phyloP scores from a whole-genome alignment of 2,329 filamentous ascomycete genomes.

The Ophiognomonia clavigignenti-juglandacearum region DNA sequence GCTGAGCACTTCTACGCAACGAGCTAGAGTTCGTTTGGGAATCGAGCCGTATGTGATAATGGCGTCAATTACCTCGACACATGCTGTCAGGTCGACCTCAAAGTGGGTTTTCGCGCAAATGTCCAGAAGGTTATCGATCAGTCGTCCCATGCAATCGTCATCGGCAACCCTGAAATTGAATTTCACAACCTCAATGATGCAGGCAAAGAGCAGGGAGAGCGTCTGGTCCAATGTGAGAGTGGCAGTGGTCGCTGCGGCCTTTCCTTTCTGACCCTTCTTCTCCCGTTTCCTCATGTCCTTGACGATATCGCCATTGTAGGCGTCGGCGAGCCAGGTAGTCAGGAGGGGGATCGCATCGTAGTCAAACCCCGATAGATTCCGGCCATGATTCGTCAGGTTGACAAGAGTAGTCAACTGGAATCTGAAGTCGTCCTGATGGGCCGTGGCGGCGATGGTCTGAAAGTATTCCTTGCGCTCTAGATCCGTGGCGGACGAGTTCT shows the following conservation, averaged over 20 bases:
- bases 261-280: slow-evolving; percentile 34
- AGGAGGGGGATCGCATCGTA: slow-evolving; percentile 61
- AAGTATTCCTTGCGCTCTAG: slow-evolving; percentile 64
- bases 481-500: slow-evolving; percentile 58
- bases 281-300: slow-evolving; percentile 43
- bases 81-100: slow-evolving; percentile 60
- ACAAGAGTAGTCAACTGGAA: slow-evolving; percentile 60
- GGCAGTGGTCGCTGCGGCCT: slow-evolving; percentile 20
- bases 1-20: slow-evolving; percentile 66
- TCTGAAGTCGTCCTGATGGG: slow-evolving; percentile 59
- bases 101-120: slow-evolving; percentile 66
- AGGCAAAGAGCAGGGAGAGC: slow-evolving; percentile 59
- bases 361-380: slow-evolving; percentile 61
- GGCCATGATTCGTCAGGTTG: slow-evolving; percentile 57
- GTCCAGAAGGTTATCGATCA: slow-evolving; percentile 58
- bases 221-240: slow-evolving; percentile 54
- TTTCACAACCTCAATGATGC: slow-evolving; percentile 65
- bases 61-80: slow-evolving; percentile 63
- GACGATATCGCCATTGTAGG: slow-evolving; percentile 50
- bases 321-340: slow-evolving; percentile 53
- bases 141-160: slow-evolving; percentile 53
- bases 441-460: slow-evolving; percentile 51
- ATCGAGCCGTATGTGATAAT: slow-evolving; percentile 70
- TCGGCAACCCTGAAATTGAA: slow-evolving; percentile 68
- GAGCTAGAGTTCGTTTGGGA: slow-evolving; percentile 55